A percentile compares a stretch with the other conserved stretches of the same genome.
These are phyloP conservation scores for Exutisphaerella laricina DNA, from an alignment of 2,329 filamentous ascomycete species.

Conservation along the genomic window DNA sequence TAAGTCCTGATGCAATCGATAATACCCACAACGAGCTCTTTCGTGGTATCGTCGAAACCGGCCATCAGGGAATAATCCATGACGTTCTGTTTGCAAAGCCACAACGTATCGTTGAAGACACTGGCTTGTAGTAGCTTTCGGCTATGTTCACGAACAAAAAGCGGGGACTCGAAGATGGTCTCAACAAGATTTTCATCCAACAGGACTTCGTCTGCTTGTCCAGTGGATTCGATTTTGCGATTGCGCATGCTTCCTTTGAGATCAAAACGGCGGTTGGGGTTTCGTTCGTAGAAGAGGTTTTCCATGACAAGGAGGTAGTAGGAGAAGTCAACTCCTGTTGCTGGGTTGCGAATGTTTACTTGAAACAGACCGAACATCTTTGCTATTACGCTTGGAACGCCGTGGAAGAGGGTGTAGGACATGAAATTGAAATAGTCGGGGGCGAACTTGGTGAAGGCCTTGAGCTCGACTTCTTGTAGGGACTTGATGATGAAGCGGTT, in stretches of 20 bases:
- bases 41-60: constrained; percentile 82
- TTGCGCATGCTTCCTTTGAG: constrained; percentile 98
- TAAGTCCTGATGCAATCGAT: constrained; percentile 98
- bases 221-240: constrained; percentile 91
- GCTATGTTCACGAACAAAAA: constrained; percentile 92
- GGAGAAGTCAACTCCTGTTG: constrained; percentile 87
- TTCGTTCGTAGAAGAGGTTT: constrained; percentile 94
- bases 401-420: constrained; percentile 91
- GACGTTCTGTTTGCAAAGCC: constrained; percentile 88
- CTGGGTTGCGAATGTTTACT: constrained; percentile 91
- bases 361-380: constrained; percentile 99
- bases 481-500: constrained; percentile 91
- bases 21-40: constrained; percentile 93
- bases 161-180: constrained; percentile 93
- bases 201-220: constrained; percentile 91
- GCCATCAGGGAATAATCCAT: constrained; percentile 99
- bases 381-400: constrained; percentile 86
- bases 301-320: constrained; percentile 94
- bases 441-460: constrained; percentile 90
- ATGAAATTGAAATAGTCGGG: constrained; percentile 97
- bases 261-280: constrained; percentile 74
- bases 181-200: constrained; percentile 99
- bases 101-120: constrained; percentile 97
- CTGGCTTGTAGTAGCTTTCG: constrained; percentile 88
- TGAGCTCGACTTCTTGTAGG: constrained; percentile 82